Evolutionary conservation across 1,284 basidiomycete genomes (phyloP).

Genomic region (Inonotus obliquus): DNA sequence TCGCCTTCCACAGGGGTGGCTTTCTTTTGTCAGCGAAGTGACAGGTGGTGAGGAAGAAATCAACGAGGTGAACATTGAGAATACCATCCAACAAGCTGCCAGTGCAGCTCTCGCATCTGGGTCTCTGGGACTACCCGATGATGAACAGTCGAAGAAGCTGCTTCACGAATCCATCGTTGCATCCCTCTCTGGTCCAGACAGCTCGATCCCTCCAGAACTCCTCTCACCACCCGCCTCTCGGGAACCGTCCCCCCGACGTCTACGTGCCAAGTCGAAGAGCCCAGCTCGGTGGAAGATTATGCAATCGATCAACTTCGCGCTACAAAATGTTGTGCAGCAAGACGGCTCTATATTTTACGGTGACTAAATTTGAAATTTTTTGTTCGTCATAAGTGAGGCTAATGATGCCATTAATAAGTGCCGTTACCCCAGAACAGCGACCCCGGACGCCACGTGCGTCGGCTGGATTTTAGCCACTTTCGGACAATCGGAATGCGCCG

Average conservation of each 20-base stretch:
- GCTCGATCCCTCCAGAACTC: slow-evolving; percentile 65
- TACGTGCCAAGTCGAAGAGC: slow-evolving; percentile 69
- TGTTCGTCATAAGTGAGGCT: slow-evolving; percentile 8
- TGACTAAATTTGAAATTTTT: slow-evolving; percentile 29
- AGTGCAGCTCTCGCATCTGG: slow-evolving; percentile 59
- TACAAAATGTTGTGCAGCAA: slow-evolving; percentile 59
- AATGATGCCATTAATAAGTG: slow-evolving; percentile 45
- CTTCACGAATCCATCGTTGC: slow-evolving; percentile 60
- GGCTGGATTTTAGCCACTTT: slow-evolving; percentile 90
- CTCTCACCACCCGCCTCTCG: slow-evolving; percentile 73
- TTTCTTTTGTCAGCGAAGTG: slow-evolving; percentile 71
- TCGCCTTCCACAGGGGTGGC: slow-evolving; percentile 72
- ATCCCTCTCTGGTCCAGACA: slow-evolving; percentile 53
- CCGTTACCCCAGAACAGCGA: slow-evolving; percentile 67
- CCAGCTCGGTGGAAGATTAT: slow-evolving; percentile 79
- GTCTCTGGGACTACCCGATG: slow-evolving; percentile 29
- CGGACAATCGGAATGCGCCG: slow-evolving; percentile 92
- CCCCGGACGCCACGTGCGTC: slow-evolving; percentile 72
- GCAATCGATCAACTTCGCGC: slow-evolving; percentile 67
- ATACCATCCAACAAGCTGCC: slow-evolving; percentile 30
- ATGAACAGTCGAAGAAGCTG: slow-evolving; percentile 41
- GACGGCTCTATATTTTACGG: slow-evolving; percentile 66
- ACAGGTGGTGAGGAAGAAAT: slow-evolving; percentile 59
- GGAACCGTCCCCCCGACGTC: slow-evolving; percentile 70
- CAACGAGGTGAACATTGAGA: slow-evolving; percentile 32